These are phyloP conservation scores for Blastocystis sp. DNA, from an alignment of 352 stramenopile genomes.

Conservation along the genomic window DNA sequence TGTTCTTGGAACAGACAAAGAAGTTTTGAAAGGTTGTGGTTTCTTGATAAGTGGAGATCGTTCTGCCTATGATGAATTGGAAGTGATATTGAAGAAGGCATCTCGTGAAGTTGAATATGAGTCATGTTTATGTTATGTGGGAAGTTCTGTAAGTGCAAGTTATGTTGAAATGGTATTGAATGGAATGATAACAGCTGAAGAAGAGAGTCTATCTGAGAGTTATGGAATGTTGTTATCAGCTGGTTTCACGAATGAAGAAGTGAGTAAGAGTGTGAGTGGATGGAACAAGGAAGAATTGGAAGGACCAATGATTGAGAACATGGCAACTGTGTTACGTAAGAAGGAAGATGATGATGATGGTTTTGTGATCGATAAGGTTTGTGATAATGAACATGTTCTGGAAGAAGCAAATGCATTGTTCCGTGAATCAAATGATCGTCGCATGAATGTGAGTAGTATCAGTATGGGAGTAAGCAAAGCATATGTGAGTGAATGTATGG, in stretches of 20 bases:
- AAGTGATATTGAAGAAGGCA: constrained; percentile 91
- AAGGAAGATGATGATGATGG: constrained; percentile 75
- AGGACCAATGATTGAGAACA: constrained; percentile 97
- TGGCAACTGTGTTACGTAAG: constrained; percentile 87
- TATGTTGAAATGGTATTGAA: constrained; percentile 99
- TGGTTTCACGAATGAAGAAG: constrained; percentile 81
- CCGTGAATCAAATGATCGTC: not conserved
- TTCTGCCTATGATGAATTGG: constrained; percentile 87
- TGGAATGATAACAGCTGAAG: constrained; percentile 93
- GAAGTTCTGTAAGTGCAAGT: constrained; percentile 87
- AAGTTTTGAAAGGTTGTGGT: constrained; percentile 72
- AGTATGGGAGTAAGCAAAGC: not conserved
- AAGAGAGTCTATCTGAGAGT: constrained; percentile 95
- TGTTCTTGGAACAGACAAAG: constrained; percentile 12
- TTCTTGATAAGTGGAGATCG: constrained; percentile 92
- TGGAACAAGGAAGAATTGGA: constrained; percentile 95
- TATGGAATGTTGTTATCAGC: constrained; percentile 92
- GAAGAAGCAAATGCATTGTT: not conserved
- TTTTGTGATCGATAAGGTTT: constrained; percentile 86
- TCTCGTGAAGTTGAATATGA: constrained; percentile 75
- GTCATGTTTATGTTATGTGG: constrained; percentile 90
- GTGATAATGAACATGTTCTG: constrained; percentile 72
- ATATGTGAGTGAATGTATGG: not conserved
- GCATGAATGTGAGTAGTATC: not conserved
- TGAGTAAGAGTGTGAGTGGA: constrained; percentile 84